Conservation (phyloP, 805 yeast species). For the Helenozyma baotianmanensis region DNA sequence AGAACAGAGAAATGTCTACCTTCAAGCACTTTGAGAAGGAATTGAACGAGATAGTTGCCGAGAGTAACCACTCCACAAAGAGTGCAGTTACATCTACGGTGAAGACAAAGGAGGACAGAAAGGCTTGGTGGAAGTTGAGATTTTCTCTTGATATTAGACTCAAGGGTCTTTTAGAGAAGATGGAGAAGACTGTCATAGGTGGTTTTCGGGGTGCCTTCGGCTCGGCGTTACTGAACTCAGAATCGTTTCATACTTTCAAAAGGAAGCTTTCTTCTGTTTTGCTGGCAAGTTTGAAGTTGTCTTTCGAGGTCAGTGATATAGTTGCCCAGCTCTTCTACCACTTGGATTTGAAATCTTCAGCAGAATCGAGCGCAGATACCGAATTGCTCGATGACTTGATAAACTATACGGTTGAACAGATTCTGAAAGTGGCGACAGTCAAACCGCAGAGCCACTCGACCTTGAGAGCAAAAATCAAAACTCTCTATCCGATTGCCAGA, state of each 20-base stretch:
- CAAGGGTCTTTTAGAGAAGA: slow-evolving; percentile 45
- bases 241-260: slow-evolving; percentile 16
- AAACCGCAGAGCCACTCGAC: no score
- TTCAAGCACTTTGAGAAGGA: slow-evolving; percentile 33
- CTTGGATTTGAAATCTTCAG: no score
- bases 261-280: slow-evolving; percentile 13
- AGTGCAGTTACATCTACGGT: slow-evolving; percentile 48
- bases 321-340: slow-evolving; percentile 19
- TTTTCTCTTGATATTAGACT: slow-evolving; percentile 56
- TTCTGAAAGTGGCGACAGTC: no score
- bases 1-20: slow-evolving; percentile 36
- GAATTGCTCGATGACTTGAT: slow-evolving; percentile 9
- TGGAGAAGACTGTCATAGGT: slow-evolving; percentile 71
- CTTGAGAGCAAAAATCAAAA: background rate
- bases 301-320: slow-evolving; percentile 14
- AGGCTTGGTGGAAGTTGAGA: slow-evolving; percentile 75
- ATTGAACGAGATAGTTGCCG: slow-evolving; percentile 44
- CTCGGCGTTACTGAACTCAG: slow-evolving; percentile 20
- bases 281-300: slow-evolving; percentile 4
- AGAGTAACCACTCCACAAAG: slow-evolving; percentile 61
- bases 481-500: background rate
- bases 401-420: slow-evolving; percentile 1
- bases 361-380: no score
- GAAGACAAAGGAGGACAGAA: slow-evolving; percentile 54
- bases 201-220: slow-evolving; percentile 67